Evolutionary conservation across 2,329 filamentous ascomycete genomes (phyloP).

Genomic region (Trichoderma koningiopsis): DNA sequence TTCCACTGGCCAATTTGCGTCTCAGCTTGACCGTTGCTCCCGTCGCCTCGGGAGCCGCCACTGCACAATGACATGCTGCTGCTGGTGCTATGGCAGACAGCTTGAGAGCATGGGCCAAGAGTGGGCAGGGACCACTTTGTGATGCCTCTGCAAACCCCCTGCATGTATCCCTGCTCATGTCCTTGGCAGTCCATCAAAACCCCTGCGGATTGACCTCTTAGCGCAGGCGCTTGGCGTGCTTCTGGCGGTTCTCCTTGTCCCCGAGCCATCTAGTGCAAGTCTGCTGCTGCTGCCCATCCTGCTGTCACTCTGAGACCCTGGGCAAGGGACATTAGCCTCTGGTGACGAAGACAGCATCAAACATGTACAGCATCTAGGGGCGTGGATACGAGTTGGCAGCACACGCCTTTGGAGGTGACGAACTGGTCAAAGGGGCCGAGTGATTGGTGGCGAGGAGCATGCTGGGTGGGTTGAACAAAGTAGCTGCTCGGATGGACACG

Average conservation of each 20-base stretch:
- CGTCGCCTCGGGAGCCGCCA: slow-evolving; percentile 19
- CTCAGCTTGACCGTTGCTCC: slow-evolving; percentile 21
- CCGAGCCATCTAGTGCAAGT: background rate
- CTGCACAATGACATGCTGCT: slow-evolving; percentile 18
- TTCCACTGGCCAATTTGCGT: slow-evolving; percentile 11
- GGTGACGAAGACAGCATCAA: slow-evolving; percentile 7
- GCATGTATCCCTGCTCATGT: slow-evolving; percentile 17
- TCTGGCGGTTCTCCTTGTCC: slow-evolving; percentile 5
- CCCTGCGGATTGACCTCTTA: slow-evolving; percentile 20
- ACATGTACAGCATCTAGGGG: slow-evolving; percentile 16
- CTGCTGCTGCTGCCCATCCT: background rate
- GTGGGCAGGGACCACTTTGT: slow-evolving; percentile 4
- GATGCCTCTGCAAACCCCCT: slow-evolving; percentile 21
- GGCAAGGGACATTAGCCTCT: slow-evolving; percentile 6
- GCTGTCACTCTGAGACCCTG: slow-evolving; percentile 21
- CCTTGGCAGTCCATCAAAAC: slow-evolving; percentile 14
- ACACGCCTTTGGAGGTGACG: slow-evolving; percentile 17
- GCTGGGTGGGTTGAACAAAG: slow-evolving; percentile 21
- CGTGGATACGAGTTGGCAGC: slow-evolving; percentile 22
- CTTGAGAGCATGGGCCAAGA: slow-evolving; percentile 8
- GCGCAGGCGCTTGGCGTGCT: slow-evolving; percentile 19
- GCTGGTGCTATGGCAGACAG: slow-evolving; percentile 8
- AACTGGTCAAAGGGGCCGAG: slow-evolving; percentile 8
- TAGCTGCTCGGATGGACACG: slow-evolving; percentile 1
- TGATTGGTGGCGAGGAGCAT: slow-evolving; percentile 21